Conservation (phyloP, 495 filamentous ascomycete genomes). For the Astrocystis sublimbata region DNA sequence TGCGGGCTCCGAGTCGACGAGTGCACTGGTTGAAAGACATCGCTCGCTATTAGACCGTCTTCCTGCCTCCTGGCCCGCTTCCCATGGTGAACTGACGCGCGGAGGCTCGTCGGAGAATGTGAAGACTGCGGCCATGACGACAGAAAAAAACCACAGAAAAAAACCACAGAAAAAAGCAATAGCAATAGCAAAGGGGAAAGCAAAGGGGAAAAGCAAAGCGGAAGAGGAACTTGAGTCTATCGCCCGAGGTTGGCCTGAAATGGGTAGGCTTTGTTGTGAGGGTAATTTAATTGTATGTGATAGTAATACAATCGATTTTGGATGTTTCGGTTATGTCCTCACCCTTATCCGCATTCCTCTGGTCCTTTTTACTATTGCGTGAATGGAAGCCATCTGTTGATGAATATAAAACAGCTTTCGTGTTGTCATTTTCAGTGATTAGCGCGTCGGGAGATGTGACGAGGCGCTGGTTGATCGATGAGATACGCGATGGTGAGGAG, state of each 20-base stretch:
- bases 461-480: background rate
- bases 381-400: constrained; percentile 30
- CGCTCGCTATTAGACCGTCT: constrained; percentile 31
- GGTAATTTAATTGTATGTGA: background rate
- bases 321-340: constrained; percentile 21
- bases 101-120: constrained; percentile 89
- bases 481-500: constrained; percentile 13
- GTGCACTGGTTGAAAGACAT: constrained; percentile 32
- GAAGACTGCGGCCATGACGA: constrained; percentile 95
- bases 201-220: too few species aligned
- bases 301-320: too few species aligned
- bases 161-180: too few species aligned
- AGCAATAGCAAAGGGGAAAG: too few species aligned
- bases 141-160: too few species aligned
- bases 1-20: constrained; percentile 52
- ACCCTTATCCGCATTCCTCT: constrained; percentile 12
- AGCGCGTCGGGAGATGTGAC: background rate
- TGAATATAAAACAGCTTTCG: constrained; percentile 48
- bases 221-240: constrained; percentile 1
- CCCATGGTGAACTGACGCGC: constrained; percentile 87
- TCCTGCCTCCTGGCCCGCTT: constrained; percentile 48
- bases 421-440: constrained; percentile 59
- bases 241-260: background rate
- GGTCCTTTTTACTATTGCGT: constrained; percentile 29
- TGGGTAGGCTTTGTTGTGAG: background rate